These are phyloP conservation scores for Baorangia bicolor DNA, from an alignment of 768 basidiomycete genomes.

Conservation along the genomic window DNA sequence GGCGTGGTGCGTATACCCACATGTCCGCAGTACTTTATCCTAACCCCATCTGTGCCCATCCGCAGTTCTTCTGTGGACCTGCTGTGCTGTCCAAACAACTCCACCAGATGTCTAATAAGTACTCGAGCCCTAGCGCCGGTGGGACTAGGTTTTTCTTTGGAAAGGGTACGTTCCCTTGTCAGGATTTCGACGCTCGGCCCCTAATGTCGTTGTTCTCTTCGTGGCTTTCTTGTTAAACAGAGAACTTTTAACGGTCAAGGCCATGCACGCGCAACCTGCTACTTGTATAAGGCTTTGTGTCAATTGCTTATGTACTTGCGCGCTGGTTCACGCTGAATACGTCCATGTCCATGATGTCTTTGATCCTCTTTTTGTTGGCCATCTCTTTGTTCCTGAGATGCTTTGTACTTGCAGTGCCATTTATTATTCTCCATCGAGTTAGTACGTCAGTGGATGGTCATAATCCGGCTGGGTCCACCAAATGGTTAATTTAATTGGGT, in stretches of 20 bases:
- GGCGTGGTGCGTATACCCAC: conserved; percentile 59
- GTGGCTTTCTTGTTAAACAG: conserved; percentile 5
- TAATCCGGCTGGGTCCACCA: background rate
- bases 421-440: background rate
- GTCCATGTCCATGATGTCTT: background rate
- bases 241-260: conserved; percentile 18
- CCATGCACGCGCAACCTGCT: background rate
- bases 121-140: conserved; percentile 66
- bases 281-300: background rate
- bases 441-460: background rate
- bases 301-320: background rate
- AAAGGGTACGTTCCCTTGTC: conserved; percentile 56
- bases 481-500: background rate
- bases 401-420: background rate
- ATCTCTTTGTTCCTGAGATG: background rate
- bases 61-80: conserved; percentile 85
- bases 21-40: background rate
- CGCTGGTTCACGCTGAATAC: conserved; percentile 1
- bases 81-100: conserved; percentile 65
- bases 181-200: background rate
- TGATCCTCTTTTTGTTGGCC: background rate
- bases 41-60: background rate
- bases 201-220: conserved; percentile 4
- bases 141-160: conserved; percentile 90
- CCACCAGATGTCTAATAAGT: conserved; percentile 82